Evolutionary conservation across 1,284 basidiomycete species (phyloP).

Genomic region (Stygiomarasmius scandens): DNA sequence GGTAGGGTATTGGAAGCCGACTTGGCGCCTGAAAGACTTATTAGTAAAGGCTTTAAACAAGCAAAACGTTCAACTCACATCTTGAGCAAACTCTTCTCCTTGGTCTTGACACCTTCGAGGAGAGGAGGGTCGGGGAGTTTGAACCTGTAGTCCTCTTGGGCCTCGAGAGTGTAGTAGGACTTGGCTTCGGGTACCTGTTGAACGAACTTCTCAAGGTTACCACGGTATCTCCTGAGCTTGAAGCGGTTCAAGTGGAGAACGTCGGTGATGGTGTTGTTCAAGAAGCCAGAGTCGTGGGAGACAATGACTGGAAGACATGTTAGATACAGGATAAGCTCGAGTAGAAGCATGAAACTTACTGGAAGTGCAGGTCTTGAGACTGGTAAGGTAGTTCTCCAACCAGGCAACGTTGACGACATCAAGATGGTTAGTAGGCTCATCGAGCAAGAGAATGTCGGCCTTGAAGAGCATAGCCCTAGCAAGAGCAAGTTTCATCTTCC

Average conservation of each 20-base stretch:
- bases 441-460: constrained; percentile 94
- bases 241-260: constrained; percentile 99
- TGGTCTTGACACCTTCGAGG: constrained; percentile 99
- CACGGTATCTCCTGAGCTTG: constrained; percentile 97
- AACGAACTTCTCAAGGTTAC: constrained; percentile 97
- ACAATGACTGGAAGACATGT: constrained; percentile 72
- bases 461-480: constrained; percentile 99
- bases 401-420: constrained; percentile 97
- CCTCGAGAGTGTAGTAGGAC: constrained; percentile 95
- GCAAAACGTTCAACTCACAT: constrained; percentile 54
- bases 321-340: constrained; percentile 16
- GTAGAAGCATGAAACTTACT: constrained; percentile 51
- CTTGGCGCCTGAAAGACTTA: constrained; percentile 62
- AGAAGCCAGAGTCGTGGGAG: constrained; percentile 98
- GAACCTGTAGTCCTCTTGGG: constrained; percentile 95
- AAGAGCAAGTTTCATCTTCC: constrained; percentile 99
- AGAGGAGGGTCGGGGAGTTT: constrained; percentile 95
- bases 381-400: constrained; percentile 94
- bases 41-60: background rate
- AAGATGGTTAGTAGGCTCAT: constrained; percentile 98
- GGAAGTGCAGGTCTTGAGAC: constrained; percentile 90
- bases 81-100: constrained; percentile 97
- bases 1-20: constrained; percentile 95
- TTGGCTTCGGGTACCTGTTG: constrained; percentile 95
- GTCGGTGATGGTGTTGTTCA: constrained; percentile 99